phyloP scores from a whole-genome alignment of 108 stramenopile genomes.

The Fragilaria radians region DNA sequence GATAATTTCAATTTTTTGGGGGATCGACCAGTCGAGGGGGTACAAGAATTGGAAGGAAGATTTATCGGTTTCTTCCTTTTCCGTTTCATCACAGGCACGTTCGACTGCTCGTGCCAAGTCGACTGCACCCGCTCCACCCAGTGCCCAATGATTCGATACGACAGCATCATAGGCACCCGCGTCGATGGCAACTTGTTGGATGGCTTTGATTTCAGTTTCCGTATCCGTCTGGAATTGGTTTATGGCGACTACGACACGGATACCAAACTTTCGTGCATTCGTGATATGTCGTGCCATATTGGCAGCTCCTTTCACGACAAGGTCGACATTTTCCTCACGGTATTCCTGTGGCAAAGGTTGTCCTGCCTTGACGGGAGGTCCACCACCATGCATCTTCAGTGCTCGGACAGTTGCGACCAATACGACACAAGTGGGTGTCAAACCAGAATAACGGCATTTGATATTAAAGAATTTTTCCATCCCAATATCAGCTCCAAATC shows the following conservation, averaged over 20 bases:
- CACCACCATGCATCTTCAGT: constrained; percentile 99
- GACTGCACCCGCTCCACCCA: constrained; percentile 93
- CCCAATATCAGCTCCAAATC: constrained; percentile 97
- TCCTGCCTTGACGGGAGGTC: constrained; percentile 89
- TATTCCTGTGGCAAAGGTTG: constrained; percentile 83
- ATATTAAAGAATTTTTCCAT: constrained; percentile 99
- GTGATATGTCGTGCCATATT: constrained; percentile 92
- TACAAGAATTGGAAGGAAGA: constrained; percentile 88
- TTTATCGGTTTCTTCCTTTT: no score
- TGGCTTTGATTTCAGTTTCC: constrained; percentile 85
- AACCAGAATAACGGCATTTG: constrained; percentile 88
- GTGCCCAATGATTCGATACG: constrained; percentile 92
- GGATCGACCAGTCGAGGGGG: constrained; percentile 70
- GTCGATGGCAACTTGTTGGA: constrained; percentile 71
- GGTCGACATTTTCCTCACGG: constrained; percentile 63
- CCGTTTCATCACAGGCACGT: constrained; percentile 71
- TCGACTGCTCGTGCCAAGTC: constrained; percentile 89
- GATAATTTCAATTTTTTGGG: constrained; percentile 88
- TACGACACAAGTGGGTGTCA: constrained; percentile 91
- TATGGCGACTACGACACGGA: constrained; percentile 92
- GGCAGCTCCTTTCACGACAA: constrained; percentile 74
- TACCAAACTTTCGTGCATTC: constrained; percentile 93
- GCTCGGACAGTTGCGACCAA: constrained; percentile 98
- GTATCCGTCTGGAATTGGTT: constrained; percentile 94
- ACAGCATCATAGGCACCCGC: constrained; percentile 93